Evolutionary conservation across 768 basidiomycete species (phyloP).

Genomic region (Lentinula sp.): DNA sequence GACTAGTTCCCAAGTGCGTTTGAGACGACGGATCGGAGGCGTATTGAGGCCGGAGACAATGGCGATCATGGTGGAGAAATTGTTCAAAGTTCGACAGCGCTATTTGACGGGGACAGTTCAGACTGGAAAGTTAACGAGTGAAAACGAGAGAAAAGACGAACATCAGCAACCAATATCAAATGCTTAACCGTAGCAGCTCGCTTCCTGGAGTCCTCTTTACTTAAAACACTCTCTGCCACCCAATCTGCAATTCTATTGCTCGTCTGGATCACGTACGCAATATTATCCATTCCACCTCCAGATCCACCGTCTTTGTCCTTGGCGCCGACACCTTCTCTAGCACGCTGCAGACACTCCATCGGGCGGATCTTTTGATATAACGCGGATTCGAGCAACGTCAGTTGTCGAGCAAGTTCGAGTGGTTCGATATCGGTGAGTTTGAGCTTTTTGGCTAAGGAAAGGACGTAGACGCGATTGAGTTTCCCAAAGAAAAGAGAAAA

Average conservation of each 20-base stretch:
- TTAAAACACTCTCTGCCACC: conserved; percentile 84
- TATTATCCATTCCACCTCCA: conserved; percentile 54
- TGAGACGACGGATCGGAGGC: conserved; percentile 86
- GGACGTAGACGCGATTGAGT: neutral
- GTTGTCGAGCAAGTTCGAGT: conserved; percentile 84
- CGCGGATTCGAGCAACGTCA: conserved; percentile 86
- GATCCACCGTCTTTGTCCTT: conserved; percentile 17
- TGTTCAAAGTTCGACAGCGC: conserved; percentile 86
- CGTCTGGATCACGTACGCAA: conserved; percentile 80
- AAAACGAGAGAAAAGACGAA: conserved; percentile 31
- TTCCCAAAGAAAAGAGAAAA: no score
- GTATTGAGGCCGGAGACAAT: conserved; percentile 93
- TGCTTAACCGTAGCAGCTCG: conserved; percentile 83
- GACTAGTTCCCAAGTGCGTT: conserved; percentile 91
- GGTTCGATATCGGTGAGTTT: conserved; percentile 85
- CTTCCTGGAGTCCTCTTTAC: conserved; percentile 75
- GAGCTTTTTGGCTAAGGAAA: conserved; percentile 45
- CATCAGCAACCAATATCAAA: conserved; percentile 88
- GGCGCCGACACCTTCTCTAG: conserved; percentile 69
- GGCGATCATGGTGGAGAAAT: conserved; percentile 96
- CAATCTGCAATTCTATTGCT: conserved; percentile 90
- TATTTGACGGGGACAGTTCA: conserved; percentile 22
- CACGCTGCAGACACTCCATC: conserved; percentile 84
- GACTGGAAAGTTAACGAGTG: neutral
- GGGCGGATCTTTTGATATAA: conserved; percentile 86